A percentile compares a stretch with the other conserved stretches of the same genome.
These are phyloP conservation scores for Eucalyptus lansdowneana DNA, from an alignment of 345 rosid species.

Conservation along the genomic window DNA sequence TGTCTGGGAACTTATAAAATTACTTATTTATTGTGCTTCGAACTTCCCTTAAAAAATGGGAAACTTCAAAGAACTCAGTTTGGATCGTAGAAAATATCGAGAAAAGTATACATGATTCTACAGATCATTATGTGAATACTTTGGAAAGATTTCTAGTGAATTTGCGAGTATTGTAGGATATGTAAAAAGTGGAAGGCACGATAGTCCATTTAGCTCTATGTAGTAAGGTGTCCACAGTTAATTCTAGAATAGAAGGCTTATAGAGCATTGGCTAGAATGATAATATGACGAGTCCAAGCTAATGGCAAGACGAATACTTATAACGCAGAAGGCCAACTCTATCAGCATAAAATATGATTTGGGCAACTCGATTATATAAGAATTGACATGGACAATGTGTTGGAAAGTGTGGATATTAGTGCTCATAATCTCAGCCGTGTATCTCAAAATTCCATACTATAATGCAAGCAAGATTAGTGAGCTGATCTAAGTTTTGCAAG, in stretches of 20 bases:
- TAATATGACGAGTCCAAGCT: no score
- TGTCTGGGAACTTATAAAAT: neutral
- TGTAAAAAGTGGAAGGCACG: neutral
- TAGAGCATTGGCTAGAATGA: no score
- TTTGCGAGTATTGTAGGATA: neutral
- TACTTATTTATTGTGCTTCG: neutral
- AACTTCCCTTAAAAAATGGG: neutral
- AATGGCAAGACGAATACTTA: neutral
- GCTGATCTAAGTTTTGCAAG: neutral
- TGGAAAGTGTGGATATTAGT: neutral
- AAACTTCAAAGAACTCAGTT: neutral
- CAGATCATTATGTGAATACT: neutral
- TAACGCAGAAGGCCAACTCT: neutral
- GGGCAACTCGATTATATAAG: neutral
- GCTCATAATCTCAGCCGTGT: neutral
- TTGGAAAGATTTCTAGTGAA: neutral
- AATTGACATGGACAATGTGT: neutral
- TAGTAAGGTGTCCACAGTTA: neutral
- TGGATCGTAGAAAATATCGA: neutral
- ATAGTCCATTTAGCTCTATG: neutral
- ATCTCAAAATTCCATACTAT: neutral
- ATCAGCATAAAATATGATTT: neutral
- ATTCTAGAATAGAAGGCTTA: neutral
- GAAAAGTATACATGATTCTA: neutral
- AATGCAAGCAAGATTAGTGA: neutral